Percentiles rank a stretch among this genome's conserved stretches.
These are phyloP conservation scores for Leccinum fibrillosum DNA, from an alignment of 768 basidiomycete species.

Conservation along the genomic window DNA sequence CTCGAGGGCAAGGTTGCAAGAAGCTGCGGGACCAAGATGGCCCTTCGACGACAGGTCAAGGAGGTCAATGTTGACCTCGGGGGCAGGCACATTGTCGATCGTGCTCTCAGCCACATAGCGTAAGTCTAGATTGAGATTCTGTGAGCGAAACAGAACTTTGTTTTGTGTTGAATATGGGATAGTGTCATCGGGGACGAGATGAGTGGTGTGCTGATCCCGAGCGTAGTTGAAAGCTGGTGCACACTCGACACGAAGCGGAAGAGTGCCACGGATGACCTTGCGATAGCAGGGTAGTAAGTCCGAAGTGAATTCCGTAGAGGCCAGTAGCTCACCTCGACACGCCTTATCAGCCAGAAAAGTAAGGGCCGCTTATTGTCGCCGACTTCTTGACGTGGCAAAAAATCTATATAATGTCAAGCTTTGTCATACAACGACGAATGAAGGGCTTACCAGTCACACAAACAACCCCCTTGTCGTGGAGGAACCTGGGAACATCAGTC, in stretches of 20 bases:
- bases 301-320: background rate
- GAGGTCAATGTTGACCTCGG: slow-evolving; percentile 53
- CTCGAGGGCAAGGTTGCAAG: slow-evolving; percentile 53
- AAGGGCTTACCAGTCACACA: slow-evolving; percentile 63
- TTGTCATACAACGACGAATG: background rate
- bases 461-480: slow-evolving; percentile 85
- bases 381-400: slow-evolving; percentile 61
- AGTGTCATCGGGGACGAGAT: slow-evolving; percentile 49
- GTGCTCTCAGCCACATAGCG: slow-evolving; percentile 66
- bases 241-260: slow-evolving; percentile 83
- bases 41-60: slow-evolving; percentile 70
- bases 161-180: slow-evolving; percentile 39
- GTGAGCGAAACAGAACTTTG: slow-evolving; percentile 63
- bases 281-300: background rate
- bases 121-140: slow-evolving; percentile 63
- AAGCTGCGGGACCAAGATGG: slow-evolving; percentile 67
- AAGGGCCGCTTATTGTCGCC: slow-evolving; percentile 52
- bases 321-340: slow-evolving; percentile 54
- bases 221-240: slow-evolving; percentile 98
- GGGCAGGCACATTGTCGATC: slow-evolving; percentile 47
- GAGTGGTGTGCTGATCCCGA: slow-evolving; percentile 64
- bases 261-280: slow-evolving; percentile 75
- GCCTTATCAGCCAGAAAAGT: slow-evolving; percentile 80
- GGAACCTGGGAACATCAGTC: slow-evolving; percentile 45
- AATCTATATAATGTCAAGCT: slow-evolving; percentile 48